These are phyloP conservation scores for Plenodomus tracheiphilus DNA, from an alignment of 2,329 filamentous ascomycete genomes.

Conservation along the genomic window DNA sequence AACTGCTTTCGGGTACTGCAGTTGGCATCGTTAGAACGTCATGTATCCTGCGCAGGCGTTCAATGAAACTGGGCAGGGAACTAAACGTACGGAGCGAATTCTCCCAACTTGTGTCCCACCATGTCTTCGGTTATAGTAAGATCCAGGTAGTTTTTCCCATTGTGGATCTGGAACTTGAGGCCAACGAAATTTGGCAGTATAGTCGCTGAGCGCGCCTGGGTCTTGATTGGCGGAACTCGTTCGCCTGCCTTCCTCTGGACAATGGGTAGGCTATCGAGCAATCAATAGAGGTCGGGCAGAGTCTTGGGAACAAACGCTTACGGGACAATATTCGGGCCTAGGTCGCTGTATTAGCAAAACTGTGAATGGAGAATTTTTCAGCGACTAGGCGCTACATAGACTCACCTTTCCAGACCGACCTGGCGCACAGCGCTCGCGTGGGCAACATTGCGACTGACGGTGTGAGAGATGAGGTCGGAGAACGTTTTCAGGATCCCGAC, in stretches of 20 bases:
- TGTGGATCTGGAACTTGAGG: slow-evolving; percentile 86
- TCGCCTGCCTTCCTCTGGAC: slow-evolving; percentile 63
- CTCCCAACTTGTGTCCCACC: slow-evolving; percentile 93
- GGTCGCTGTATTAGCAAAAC: slow-evolving; percentile 21
- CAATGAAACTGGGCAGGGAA: not conserved
- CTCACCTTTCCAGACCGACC: slow-evolving; percentile 87
- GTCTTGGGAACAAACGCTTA: slow-evolving; percentile 51
- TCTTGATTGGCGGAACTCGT: slow-evolving; percentile 73
- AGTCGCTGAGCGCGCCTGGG: slow-evolving; percentile 83
- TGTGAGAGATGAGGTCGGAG: slow-evolving; percentile 33
- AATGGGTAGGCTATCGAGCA: slow-evolving; percentile 62
- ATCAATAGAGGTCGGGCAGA: slow-evolving; percentile 23
- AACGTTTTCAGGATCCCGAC: slow-evolving; percentile 18
- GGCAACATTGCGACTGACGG: slow-evolving; percentile 62
- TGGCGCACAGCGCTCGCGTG: slow-evolving; percentile 64
- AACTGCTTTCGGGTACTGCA: slow-evolving; percentile 68
- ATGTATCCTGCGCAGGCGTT: not conserved
- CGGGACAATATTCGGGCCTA: slow-evolving; percentile 72
- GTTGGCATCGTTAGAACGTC: slow-evolving; percentile 4
- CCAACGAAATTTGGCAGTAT: slow-evolving; percentile 93
- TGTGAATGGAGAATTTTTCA: not conserved
- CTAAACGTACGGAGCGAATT: slow-evolving; percentile 78
- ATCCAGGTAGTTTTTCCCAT: slow-evolving; percentile 84
- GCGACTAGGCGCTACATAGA: not conserved
- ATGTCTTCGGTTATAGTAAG: slow-evolving; percentile 89